Base-by-base conservation (phyloP, 495 filamentous ascomycete genomes). In the Neurospora intermedia region DNA sequence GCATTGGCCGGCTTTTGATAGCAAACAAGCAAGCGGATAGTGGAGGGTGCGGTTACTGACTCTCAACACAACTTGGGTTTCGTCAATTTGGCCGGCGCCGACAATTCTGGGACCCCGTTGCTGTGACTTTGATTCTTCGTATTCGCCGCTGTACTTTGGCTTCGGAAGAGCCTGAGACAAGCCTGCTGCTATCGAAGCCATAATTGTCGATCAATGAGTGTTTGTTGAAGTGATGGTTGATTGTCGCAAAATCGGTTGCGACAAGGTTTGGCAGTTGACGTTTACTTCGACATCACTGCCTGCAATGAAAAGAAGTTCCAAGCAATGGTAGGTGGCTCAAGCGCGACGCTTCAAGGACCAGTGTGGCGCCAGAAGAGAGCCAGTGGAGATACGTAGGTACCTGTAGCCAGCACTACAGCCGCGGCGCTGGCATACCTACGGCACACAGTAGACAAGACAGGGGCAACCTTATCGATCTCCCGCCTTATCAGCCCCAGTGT, bases 51-150 rank as follows among this genome's bases (percentile, higher is more conserved):
- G 27, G 20, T 70, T 20, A 82, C 86, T 77, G 48, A 93, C 91
- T 86, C 91, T 93, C 69, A 97, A 80, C 18, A 97, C 91, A 73
- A 98, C 85, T 81, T 97, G 94, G n/a, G 89, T 91, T 77, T 94
- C 90, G 80, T 96, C 91, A 73, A 95, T 85, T 76, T 92, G 86
- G 79, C 88, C 90, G 69, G 90, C 88, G 75, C 91, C 92, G 54
- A 98, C 84, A 69, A 97, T 90, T 78, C 92, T 88, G 35, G 92
- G 90, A 73, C 93, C 92, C 80, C 88, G 89, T 75, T 92, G 89
- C 79, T 92, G 91, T 31, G 91, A 87, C 78, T 92, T 88, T 27
- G 92, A 81, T 77, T 96, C 91, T 80, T 96, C 94, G 80, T 94
- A 88, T 78, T 96, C 93, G 70, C 91, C 92, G 18, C 87, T 90